phyloP scores from a whole-genome alignment of 345 rosid genomes.

The Adansonia digitata region DNA sequence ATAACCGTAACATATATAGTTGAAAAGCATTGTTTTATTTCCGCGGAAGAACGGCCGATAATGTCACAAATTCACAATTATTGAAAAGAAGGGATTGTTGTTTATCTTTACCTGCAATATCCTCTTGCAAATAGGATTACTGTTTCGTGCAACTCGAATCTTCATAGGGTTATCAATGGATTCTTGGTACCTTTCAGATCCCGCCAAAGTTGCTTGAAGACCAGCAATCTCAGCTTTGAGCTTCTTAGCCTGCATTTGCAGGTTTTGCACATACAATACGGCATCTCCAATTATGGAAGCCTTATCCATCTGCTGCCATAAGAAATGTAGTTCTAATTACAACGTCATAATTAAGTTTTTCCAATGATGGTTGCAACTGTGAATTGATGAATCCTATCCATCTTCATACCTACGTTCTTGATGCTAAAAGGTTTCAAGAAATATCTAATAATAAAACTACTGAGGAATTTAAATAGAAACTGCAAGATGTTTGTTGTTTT shows the following conservation, averaged over 20 bases:
- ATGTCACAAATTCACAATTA: not conserved
- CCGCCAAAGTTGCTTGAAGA: conserved; percentile 54
- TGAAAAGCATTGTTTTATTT: not conserved
- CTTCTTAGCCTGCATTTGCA: conserved; percentile 63
- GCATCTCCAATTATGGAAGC: conserved; percentile 95
- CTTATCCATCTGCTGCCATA: conserved; percentile 70
- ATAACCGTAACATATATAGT: too few species aligned
- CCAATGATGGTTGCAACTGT: not conserved
- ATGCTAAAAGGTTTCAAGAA: too few species aligned
- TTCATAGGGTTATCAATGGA: conserved; percentile 20
- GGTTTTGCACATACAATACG: conserved; percentile 61
- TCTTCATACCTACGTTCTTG: too few species aligned
- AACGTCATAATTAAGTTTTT: too few species aligned
- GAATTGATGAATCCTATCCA: not conserved
- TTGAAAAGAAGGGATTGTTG: not conserved
- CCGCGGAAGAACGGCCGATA: not conserved
- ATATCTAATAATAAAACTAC: too few species aligned
- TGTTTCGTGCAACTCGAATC: conserved; percentile 22
- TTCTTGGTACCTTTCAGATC: conserved; percentile 27
- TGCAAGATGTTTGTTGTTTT: too few species aligned
- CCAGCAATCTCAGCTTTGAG: conserved; percentile 62
- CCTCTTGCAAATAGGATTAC: conserved; percentile 34
- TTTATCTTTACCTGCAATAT: conserved; percentile 49
- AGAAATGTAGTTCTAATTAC: too few species aligned
- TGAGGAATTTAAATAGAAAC: too few species aligned